phyloP scores from a whole-genome alignment of 192 early-diverging fungal species.

The Coemansia sp. region DNA sequence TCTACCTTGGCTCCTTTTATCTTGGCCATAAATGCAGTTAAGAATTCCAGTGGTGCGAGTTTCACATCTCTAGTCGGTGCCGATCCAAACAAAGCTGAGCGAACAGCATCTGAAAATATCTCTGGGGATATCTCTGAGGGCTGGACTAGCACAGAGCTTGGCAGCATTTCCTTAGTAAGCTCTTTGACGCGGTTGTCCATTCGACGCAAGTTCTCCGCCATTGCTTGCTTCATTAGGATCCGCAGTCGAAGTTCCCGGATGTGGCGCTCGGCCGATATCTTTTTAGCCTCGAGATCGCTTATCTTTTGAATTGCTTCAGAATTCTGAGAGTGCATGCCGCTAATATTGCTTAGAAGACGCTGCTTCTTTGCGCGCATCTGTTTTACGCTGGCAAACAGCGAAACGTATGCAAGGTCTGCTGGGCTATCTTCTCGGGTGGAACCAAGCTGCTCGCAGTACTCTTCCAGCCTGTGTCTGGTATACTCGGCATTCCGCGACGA shows the following conservation, averaged over 20 bases:
- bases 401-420: conserved; percentile 11
- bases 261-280: conserved; percentile 20
- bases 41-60: neutral
- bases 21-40: conserved; percentile 4
- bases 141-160: conserved; percentile 7
- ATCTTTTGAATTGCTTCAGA: conserved; percentile 25
- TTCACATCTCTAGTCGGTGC: neutral
- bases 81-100: neutral
- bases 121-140: conserved; percentile 8
- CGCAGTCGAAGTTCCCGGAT: conserved; percentile 37
- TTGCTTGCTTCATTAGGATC: conserved; percentile 39
- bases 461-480: conserved; percentile 20
- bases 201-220: conserved; percentile 34
- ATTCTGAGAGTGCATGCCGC: conserved; percentile 26
- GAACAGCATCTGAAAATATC: neutral
- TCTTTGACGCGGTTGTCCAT: conserved; percentile 26
- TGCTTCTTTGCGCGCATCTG: conserved; percentile 16
- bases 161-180: conserved; percentile 32
- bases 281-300: conserved; percentile 19
- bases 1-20: neutral
- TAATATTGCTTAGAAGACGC: conserved; percentile 10
- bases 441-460: conserved; percentile 21
- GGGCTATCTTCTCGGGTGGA: neutral
- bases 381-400: conserved; percentile 14
- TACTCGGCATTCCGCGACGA: conserved; percentile 31